phyloP scores from a whole-genome alignment of 257 asterid species.

The Nicotiana obtusifolia region DNA sequence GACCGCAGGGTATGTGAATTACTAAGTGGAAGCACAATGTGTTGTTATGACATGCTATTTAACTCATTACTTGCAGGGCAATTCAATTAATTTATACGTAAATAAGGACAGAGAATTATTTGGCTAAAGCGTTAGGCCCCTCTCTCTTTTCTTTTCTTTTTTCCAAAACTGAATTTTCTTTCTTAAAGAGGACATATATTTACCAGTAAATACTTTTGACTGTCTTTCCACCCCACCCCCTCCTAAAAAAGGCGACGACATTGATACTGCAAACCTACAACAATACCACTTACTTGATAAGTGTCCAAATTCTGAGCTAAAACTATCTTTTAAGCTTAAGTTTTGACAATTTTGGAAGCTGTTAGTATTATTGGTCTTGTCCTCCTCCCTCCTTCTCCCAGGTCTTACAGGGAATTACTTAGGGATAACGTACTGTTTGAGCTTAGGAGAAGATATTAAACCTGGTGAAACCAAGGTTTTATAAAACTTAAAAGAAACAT shows the following conservation, averaged over 20 bases:
- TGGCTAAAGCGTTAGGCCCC: not conserved
- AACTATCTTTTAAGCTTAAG: not conserved
- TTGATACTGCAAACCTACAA: not conserved
- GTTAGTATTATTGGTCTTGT: not conserved
- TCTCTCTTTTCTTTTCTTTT: not conserved
- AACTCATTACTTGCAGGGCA: not conserved
- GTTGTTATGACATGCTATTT: not conserved
- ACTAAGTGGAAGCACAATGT: not conserved
- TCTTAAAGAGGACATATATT: not conserved
- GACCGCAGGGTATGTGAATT: constrained; percentile 68
- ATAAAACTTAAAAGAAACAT: not conserved
- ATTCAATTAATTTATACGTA: not conserved
- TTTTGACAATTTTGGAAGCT: not conserved
- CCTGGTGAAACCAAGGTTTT: not conserved
- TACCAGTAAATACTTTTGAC: too few relatives aligned
- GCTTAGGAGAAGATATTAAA: not conserved
- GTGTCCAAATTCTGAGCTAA: not conserved
- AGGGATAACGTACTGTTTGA: not conserved
- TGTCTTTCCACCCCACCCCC: too few relatives aligned
- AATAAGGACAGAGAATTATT: not conserved
- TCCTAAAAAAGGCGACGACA: too few relatives aligned
- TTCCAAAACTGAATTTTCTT: not conserved
- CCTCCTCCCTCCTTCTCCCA: not conserved
- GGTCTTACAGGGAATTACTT: not conserved
- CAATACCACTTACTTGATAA: not conserved